Conservation (phyloP, 306 rosid species). For the Urtica urens region DNA sequence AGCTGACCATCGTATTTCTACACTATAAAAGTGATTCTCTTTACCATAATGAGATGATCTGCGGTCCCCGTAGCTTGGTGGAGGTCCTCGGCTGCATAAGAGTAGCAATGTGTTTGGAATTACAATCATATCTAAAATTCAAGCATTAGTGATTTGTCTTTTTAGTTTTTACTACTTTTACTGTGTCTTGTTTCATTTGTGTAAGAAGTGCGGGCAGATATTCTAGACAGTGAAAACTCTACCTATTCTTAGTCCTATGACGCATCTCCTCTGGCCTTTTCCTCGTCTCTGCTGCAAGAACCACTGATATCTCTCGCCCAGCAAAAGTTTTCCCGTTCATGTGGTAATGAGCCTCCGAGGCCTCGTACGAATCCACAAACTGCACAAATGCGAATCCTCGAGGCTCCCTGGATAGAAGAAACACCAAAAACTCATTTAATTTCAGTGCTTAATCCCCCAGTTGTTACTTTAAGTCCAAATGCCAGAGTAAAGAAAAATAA, state of each 20-base stretch:
- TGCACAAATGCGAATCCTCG: constrained; percentile 99
- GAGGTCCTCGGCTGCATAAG: constrained; percentile 60
- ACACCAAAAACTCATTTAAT: constrained; percentile 20
- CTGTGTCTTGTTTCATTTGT: background rate
- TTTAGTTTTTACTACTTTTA: background rate
- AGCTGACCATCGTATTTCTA: no score
- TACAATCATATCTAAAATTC: constrained; percentile 7
- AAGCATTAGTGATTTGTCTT: background rate
- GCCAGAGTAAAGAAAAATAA: constrained; percentile 19
- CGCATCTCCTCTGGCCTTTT: constrained; percentile 99
- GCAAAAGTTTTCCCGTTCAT: constrained; percentile 92
- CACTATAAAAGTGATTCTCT: no score
- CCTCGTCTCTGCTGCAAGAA: constrained; percentile 86
- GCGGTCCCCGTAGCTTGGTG: constrained; percentile 47
- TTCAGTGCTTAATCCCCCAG: no score
- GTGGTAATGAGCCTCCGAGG: constrained; percentile 95
- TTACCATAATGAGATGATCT: constrained; percentile 78
- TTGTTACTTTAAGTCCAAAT: constrained; percentile 12
- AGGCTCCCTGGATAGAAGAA: constrained; percentile 62
- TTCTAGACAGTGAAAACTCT: constrained; percentile 6
- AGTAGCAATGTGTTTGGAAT: constrained; percentile 5
- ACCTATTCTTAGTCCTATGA: constrained; percentile 61
- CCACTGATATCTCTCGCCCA: constrained; percentile 95
- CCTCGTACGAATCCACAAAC: constrained; percentile 87
- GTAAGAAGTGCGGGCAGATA: background rate